Base-by-base conservation (phyloP, 345 rosid genomes). In the Carallia pectinifolia region DNA sequence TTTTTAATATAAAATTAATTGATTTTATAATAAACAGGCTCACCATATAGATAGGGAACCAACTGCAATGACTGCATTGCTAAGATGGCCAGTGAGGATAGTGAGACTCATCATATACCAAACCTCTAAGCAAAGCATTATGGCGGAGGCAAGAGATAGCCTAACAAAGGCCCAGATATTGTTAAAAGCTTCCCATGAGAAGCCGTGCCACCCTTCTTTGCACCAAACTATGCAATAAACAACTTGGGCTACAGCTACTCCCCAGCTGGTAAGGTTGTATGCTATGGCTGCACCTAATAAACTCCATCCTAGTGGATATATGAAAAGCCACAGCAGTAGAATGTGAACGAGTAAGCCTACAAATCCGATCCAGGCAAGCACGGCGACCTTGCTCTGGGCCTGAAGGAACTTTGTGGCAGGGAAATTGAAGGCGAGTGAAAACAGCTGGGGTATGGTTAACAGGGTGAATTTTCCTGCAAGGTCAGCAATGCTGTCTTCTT, bases 41-140 rank as follows among this genome's bases (percentile, higher is more conserved):
- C 15, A 88, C 96, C 96, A 92, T 58, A 90, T 85, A 5, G 96
- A 86, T 66, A 92, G 96, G 47, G 98, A 85, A 33, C 82, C 95
- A 58, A 90, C 92, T 0, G 91, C 90, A 52, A 85, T 62, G 18
- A 89, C 88, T 3, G 93, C 96, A 58, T 87, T 83, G 44, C 81
- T 76, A 56, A 92, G 96, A 52, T 75, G 91, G 17, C 95, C 92
- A 7, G 92, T 83, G 39, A 90, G 94, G 61, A 92, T 74, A 44
- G 81, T 85, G 65, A 90, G 80, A 62, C 93, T 88, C 95, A 85
- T 90, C 89, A 90, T 86, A 68, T 92, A 90, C 96, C 95, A 90
- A 36, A 92, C 23, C 23, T 23, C 23, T 23, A 23, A 23, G 23
- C 23, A 23, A 23, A 23, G 23, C 23, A 23, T 23, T 29, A 90